Evolutionary conservation across 2,329 filamentous ascomycete genomes (phyloP).

Genomic region (Phyllosticta citriasiana): DNA sequence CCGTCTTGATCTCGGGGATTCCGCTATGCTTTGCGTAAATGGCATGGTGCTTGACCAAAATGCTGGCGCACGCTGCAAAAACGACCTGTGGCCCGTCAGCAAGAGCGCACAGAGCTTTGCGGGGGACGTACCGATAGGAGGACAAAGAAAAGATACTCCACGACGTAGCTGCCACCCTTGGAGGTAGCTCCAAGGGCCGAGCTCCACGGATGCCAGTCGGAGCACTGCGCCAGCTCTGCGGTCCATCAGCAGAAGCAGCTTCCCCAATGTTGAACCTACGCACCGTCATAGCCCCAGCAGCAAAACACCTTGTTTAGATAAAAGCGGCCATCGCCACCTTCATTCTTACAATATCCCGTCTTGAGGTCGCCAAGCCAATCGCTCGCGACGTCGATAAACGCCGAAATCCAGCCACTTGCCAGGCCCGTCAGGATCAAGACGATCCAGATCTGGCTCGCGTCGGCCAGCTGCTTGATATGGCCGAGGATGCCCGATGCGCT

Average conservation of each 20-base stretch:
- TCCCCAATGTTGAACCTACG: constrained; percentile 7
- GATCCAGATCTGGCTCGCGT: constrained; percentile 86
- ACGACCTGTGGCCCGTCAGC: constrained; percentile 46
- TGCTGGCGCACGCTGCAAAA: constrained; percentile 66
- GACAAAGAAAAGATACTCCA: constrained; percentile 82
- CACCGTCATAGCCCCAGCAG: constrained; percentile 76
- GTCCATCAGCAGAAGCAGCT: constrained; percentile 2
- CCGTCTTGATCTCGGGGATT: constrained; percentile 95
- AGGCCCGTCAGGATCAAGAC: constrained; percentile 79
- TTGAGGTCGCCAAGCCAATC: constrained; percentile 94
- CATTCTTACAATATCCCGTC: constrained; percentile 71
- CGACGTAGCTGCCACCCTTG: constrained; percentile 61
- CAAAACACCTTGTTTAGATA: constrained; percentile 89
- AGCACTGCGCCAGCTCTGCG: constrained; percentile 62
- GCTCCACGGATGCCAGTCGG: constrained; percentile 82
- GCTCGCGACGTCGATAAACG: constrained; percentile 78
- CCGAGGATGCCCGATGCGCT: constrained; percentile 59
- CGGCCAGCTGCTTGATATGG: constrained; percentile 61
- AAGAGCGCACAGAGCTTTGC: background rate
- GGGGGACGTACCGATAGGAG: constrained; percentile 59
- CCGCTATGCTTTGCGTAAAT: constrained; percentile 87
- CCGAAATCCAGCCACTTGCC: constrained; percentile 73
- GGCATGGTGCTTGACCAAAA: constrained; percentile 76
- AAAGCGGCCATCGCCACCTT: constrained; percentile 71
- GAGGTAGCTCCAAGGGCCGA: constrained; percentile 58